Evolutionary conservation across 1,284 basidiomycete species (phyloP).

Genomic region (Cystobasidium sp.): DNA sequence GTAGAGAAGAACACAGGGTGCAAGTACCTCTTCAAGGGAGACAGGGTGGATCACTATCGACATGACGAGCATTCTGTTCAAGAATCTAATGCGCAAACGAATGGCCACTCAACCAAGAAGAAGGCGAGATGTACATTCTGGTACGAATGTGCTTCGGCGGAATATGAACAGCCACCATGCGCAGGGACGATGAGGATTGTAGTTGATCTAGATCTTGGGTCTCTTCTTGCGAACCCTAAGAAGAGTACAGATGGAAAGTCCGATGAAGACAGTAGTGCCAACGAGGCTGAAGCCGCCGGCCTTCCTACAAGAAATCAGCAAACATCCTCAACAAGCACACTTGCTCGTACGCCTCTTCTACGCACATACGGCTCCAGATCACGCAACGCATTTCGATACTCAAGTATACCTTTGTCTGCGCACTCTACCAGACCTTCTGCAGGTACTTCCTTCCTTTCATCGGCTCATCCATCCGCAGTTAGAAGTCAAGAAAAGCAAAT

Average conservation of each 20-base stretch:
- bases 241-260: background rate
- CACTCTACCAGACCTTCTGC: background rate
- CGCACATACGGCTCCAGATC: background rate
- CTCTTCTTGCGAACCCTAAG: background rate
- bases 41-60: conserved; percentile 9
- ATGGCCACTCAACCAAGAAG: background rate
- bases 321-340: background rate
- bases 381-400: background rate
- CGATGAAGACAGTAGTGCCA: background rate
- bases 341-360: background rate
- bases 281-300: background rate
- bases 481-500: too few species aligned
- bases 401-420: background rate
- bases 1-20: conserved; percentile 26
- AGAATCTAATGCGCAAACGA: background rate
- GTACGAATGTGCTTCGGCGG: conserved; percentile 17
- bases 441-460: background rate
- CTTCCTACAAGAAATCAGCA: background rate
- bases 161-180: conserved; percentile 16
- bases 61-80: background rate
- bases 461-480: background rate
- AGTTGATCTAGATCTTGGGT: conserved; percentile 16
- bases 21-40: conserved; percentile 17
- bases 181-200: conserved; percentile 16
- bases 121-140: conserved; percentile 17